Percentiles rank a stretch among this genome's conserved stretches.
These are phyloP conservation scores for Fallopia convolvulus DNA, from an alignment of 148 eudicot genomes.

Conservation along the genomic window DNA sequence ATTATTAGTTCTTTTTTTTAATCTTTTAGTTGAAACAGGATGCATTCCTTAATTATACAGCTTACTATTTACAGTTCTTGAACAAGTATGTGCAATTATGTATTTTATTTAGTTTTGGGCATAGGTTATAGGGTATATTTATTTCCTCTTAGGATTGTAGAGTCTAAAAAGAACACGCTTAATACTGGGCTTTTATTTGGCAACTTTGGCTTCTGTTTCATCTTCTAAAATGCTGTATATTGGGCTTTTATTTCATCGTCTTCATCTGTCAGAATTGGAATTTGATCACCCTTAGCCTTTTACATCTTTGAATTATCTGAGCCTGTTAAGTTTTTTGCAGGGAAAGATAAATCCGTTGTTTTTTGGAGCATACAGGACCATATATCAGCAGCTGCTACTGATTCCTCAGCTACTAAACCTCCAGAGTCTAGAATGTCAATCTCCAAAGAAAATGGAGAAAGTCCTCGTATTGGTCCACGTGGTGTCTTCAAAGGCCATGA, in stretches of 20 bases:
- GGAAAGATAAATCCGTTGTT: constrained; percentile 80
- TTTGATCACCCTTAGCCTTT: not conserved
- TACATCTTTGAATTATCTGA: constrained; percentile 7
- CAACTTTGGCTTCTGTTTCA: not conserved
- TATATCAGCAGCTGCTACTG: constrained; percentile 55
- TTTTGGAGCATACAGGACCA: constrained; percentile 98
- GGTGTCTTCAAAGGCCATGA: constrained; percentile 83
- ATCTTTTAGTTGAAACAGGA: not conserved
- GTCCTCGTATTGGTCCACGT: constrained; percentile 73
- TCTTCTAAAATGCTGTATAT: not conserved
- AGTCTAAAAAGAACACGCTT: too few relatives aligned
- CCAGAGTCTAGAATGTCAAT: constrained; percentile 51
- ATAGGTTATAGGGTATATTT: not conserved
- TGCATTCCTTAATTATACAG: not conserved
- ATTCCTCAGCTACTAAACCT: constrained; percentile 48
- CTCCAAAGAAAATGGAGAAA: constrained; percentile 56
- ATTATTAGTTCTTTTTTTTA: not conserved
- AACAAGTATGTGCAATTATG: not conserved
- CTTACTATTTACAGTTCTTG: not conserved
- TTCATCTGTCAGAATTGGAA: not conserved
- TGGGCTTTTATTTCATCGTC: not conserved
- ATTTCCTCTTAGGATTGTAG: not conserved
- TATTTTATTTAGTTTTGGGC: too few relatives aligned
- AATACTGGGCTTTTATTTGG: not conserved
- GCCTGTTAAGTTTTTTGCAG: constrained; percentile 26